A percentile compares a stretch with the other conserved stretches of the same genome.
These are phyloP conservation scores for Nicotiana obtusifolia DNA, from an alignment of 257 asterid genomes.

Conservation along the genomic window DNA sequence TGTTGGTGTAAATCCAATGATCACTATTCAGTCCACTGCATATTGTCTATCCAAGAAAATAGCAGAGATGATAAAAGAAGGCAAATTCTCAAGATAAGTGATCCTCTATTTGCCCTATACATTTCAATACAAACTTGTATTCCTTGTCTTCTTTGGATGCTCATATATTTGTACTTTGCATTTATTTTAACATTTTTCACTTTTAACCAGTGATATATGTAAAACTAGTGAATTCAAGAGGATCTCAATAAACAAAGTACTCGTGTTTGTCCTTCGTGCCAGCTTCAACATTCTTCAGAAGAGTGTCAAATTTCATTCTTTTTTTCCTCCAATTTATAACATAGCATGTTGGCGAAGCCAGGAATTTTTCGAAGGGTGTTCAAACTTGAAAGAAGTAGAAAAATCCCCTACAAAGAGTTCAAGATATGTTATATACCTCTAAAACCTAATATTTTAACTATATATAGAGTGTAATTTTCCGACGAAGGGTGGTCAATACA, in stretches of 20 bases:
- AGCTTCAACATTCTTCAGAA: too few relatives aligned
- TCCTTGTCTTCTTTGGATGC: background rate
- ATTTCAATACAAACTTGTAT: background rate
- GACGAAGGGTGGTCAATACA: too few relatives aligned
- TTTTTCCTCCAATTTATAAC: background rate
- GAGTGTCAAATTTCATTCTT: background rate
- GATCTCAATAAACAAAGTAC: background rate
- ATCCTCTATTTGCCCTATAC: background rate
- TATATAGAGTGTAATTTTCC: too few relatives aligned
- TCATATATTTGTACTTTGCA: background rate
- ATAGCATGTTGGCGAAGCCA: too few relatives aligned
- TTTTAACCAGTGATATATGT: background rate
- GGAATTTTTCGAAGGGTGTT: too few relatives aligned
- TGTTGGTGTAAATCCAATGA: conserved; percentile 91
- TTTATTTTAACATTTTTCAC: background rate
- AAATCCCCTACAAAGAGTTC: too few relatives aligned
- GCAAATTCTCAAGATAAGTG: conserved; percentile 5
- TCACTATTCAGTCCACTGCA: conserved; percentile 67
- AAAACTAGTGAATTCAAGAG: background rate
- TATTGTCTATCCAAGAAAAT: conserved; percentile 56
- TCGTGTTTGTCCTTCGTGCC: background rate
- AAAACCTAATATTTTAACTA: too few relatives aligned
- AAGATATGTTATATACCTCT: too few relatives aligned
- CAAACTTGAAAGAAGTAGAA: too few relatives aligned
- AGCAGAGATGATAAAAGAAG: conserved; percentile 35